Evolutionary conservation across 768 basidiomycete genomes (phyloP).

Genomic region (Thelephora ganbajun): DNA sequence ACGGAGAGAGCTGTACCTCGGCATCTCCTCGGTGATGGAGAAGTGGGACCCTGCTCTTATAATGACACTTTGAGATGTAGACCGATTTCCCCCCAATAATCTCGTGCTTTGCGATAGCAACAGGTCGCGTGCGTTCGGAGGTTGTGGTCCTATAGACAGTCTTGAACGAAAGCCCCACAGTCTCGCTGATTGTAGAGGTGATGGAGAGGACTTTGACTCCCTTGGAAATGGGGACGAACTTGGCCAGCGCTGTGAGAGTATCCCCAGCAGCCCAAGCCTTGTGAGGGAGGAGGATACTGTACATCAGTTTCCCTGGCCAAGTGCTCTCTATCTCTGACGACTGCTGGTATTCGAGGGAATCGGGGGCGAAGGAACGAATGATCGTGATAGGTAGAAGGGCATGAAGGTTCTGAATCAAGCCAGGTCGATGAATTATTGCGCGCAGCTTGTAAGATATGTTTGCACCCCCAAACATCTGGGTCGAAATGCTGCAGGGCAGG

Average conservation of each 20-base stretch:
- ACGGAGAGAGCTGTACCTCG: not conserved
- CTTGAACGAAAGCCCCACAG: constrained; percentile 27
- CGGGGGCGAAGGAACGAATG: constrained; percentile 58
- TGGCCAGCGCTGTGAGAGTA: constrained; percentile 64
- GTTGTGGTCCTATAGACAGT: constrained; percentile 35
- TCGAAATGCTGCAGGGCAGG: constrained; percentile 64
- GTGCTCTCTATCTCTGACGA: constrained; percentile 93
- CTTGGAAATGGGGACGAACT: constrained; percentile 78
- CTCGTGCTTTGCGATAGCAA: constrained; percentile 54
- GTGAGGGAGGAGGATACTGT: constrained; percentile 84
- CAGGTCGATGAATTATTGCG: constrained; percentile 68
- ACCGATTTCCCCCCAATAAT: constrained; percentile 44
- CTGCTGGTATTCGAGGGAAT: constrained; percentile 91
- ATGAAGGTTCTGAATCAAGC: constrained; percentile 42
- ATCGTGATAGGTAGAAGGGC: constrained; percentile 48
- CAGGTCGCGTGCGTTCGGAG: constrained; percentile 47
- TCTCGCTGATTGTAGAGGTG: constrained; percentile 60
- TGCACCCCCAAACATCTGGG: constrained; percentile 40
- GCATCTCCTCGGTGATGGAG: constrained; percentile 8
- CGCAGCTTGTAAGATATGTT: constrained; percentile 81
- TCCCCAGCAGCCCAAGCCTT: constrained; percentile 94
- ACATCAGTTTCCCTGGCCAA: constrained; percentile 97
- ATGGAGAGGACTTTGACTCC: constrained; percentile 64
- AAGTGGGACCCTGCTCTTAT: constrained; percentile 14
- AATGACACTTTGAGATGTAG: constrained; percentile 12